A percentile compares a stretch with the other conserved stretches of the same genome.
These are phyloP conservation scores for Myriosclerotinia scirpicola DNA, from an alignment of 2,329 filamentous ascomycete species.

Conservation along the genomic window DNA sequence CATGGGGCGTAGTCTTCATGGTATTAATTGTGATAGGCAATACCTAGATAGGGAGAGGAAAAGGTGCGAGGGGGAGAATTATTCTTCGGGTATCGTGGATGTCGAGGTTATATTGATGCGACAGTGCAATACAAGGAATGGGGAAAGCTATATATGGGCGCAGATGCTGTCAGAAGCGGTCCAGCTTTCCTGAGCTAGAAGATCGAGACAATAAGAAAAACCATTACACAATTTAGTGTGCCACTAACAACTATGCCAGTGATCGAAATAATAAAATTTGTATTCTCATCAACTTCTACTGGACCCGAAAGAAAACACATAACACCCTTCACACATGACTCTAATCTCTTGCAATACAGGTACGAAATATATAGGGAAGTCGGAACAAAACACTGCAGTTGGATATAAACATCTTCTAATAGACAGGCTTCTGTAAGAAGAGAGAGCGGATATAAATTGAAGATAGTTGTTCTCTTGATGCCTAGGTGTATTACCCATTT, in stretches of 20 bases:
- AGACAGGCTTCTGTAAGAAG: background rate
- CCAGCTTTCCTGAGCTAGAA: background rate
- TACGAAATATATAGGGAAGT: background rate
- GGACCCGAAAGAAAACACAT: background rate
- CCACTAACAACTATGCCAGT: background rate
- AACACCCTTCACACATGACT: too few species aligned
- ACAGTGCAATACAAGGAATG: background rate
- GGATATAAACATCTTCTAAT: background rate
- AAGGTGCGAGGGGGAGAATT: too few species aligned
- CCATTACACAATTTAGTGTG: background rate
- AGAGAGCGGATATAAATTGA: background rate
- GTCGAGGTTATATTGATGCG: too few species aligned
- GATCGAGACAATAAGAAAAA: background rate
- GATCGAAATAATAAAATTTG: background rate
- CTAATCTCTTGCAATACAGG: too few species aligned
- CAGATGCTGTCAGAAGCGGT: background rate
- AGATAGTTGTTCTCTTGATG: too few species aligned
- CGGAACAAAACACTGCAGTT: too few species aligned
- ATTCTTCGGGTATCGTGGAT: too few species aligned
- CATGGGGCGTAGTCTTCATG: background rate
- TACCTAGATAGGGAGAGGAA: too few species aligned
- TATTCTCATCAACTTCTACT: background rate
- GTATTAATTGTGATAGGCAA: background rate
- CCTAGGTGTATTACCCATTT: background rate
- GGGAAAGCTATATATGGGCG: background rate